Evolutionary conservation across 2,329 filamentous ascomycete genomes (phyloP).

Genomic region (Aspergillus quadricinctus): DNA sequence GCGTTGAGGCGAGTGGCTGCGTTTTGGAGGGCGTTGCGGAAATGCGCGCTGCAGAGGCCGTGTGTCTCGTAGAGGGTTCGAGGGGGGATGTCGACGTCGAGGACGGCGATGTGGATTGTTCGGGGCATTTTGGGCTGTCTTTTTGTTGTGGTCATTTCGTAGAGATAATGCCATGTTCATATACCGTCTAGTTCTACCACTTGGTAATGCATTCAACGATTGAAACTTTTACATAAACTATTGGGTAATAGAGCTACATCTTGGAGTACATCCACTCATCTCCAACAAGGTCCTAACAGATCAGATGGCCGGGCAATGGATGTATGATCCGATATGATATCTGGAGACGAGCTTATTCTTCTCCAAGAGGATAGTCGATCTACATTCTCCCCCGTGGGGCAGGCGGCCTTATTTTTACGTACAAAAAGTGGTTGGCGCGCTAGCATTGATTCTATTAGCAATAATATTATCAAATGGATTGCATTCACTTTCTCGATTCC

Average conservation of each 20-base stretch:
- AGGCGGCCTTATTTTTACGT: neutral
- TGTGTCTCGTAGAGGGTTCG: slow-evolving; percentile 21
- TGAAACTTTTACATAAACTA: neutral
- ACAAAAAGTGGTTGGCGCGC: neutral
- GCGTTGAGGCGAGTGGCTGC: slow-evolving; percentile 20
- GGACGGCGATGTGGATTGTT: slow-evolving; percentile 22
- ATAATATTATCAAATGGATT: neutral
- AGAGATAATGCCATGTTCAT: neutral
- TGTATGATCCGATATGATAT: neutral
- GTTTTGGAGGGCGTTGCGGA: slow-evolving; percentile 21
- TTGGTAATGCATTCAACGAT: neutral
- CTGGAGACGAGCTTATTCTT: neutral
- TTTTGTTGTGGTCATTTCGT: neutral
- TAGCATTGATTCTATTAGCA: neutral
- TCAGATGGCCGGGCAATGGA: neutral
- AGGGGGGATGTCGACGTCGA: slow-evolving; percentile 24
- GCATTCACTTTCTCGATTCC: neutral
- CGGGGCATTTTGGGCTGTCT: slow-evolving; percentile 12
- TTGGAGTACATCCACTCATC: neutral
- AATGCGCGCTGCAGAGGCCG: slow-evolving; percentile 23
- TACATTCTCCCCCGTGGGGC: neutral
- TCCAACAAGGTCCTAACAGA: neutral
- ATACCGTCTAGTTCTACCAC: neutral
- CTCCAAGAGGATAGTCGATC: neutral
- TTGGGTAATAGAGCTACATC: neutral